A percentile compares a stretch with the other conserved stretches of the same genome.
Evolutionary conservation across 2,329 filamentous ascomycete species (phyloP).

Genomic region (Lojkania enalia): DNA sequence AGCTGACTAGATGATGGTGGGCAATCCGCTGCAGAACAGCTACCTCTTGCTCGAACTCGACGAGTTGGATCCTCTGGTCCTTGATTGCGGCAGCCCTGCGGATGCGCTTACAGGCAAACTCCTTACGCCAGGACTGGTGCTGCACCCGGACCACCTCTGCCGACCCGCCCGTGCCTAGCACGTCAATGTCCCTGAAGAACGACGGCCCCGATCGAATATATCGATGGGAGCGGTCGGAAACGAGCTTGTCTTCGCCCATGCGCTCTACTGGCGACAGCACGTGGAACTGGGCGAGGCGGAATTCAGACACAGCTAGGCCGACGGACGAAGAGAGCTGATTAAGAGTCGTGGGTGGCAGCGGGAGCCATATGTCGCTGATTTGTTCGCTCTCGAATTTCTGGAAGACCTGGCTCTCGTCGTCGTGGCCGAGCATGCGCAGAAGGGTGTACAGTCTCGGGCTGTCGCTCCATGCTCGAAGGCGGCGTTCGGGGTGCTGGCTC

Average conservation of each 20-base stretch:
- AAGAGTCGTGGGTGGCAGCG: slow-evolving; percentile 8
- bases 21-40: slow-evolving; percentile 16
- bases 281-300: slow-evolving; percentile 15
- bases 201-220: slow-evolving; percentile 12
- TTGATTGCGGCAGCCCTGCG: slow-evolving; percentile 15
- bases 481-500: slow-evolving; percentile 16
- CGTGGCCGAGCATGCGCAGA: slow-evolving; percentile 24
- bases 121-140: slow-evolving; percentile 20
- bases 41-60: slow-evolving; percentile 21
- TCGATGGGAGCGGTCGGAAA: slow-evolving; percentile 13
- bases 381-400: slow-evolving; percentile 16
- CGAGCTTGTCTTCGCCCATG: slow-evolving; percentile 23
- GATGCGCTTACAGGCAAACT: slow-evolving; percentile 23
- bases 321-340: slow-evolving; percentile 11
- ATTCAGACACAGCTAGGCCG: slow-evolving; percentile 9
- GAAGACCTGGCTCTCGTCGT: slow-evolving; percentile 15
- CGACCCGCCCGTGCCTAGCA: slow-evolving; percentile 19
- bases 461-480: slow-evolving; percentile 14
- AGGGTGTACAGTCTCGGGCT: slow-evolving; percentile 22
- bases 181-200: slow-evolving; percentile 19
- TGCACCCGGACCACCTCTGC: slow-evolving; percentile 19
- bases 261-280: slow-evolving; percentile 17
- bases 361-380: slow-evolving; percentile 21
- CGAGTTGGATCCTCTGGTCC: slow-evolving; percentile 17
- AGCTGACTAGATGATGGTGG: slow-evolving; percentile 20